These are phyloP conservation scores for Aspergillus pseudoviridinutans DNA, from an alignment of 2,329 filamentous ascomycete genomes.

Conservation along the genomic window DNA sequence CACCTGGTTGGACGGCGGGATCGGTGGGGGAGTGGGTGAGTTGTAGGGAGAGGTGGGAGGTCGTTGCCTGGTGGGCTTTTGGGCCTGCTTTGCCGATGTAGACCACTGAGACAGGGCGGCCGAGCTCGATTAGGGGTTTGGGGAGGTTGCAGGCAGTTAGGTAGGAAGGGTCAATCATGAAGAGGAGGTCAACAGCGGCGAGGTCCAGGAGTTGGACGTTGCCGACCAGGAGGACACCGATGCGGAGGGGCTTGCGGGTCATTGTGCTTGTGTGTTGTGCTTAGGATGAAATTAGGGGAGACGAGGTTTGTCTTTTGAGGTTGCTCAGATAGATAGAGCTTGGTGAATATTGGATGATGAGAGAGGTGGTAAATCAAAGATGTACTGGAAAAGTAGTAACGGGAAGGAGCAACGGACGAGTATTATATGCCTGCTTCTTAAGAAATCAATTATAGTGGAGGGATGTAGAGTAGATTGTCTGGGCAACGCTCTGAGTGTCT, in stretches of 20 bases:
- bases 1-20: conserved; percentile 29
- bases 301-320: not conserved
- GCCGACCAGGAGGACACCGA: conserved; percentile 36
- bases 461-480: too few species aligned
- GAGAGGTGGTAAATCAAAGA: too few species aligned
- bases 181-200: conserved; percentile 35
- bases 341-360: not conserved
- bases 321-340: not conserved
- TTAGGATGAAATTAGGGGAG: not conserved
- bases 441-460: not conserved
- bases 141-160: conserved; percentile 30
- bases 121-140: conserved; percentile 22
- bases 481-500: not conserved
- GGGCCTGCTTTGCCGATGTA: conserved; percentile 26
- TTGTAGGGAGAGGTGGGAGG: conserved; percentile 25
- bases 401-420: not conserved
- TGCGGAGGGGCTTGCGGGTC: conserved; percentile 9
- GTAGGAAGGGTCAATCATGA: conserved; percentile 30
- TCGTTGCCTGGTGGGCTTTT: conserved; percentile 13
- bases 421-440: not conserved
- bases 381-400: not conserved
- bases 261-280: conserved; percentile 2
- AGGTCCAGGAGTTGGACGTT: conserved; percentile 39
- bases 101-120: conserved; percentile 24
- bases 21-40: conserved; percentile 27